Evolutionary conservation across 2,329 filamentous ascomycete genomes (phyloP).

Genomic region (Trichothecium roseum): DNA sequence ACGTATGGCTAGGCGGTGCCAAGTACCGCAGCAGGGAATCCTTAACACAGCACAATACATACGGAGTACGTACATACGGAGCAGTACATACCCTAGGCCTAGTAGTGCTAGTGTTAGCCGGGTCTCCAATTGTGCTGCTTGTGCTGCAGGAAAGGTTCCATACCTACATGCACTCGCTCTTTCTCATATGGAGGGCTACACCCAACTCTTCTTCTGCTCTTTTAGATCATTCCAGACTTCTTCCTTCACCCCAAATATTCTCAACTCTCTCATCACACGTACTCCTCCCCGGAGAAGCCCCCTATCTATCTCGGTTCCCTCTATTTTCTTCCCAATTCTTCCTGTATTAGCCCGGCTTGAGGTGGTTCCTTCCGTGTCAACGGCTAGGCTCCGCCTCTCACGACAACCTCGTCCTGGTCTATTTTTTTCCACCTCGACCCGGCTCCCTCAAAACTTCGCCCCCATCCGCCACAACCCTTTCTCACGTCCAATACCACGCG

Average conservation of each 20-base stretch:
- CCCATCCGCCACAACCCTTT: not conserved
- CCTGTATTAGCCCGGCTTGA: not conserved
- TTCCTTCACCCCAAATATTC: not conserved
- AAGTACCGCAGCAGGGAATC: no score
- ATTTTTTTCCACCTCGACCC: not conserved
- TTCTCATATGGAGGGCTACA: not conserved
- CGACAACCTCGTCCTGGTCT: conserved; percentile 1
- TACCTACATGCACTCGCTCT: no score
- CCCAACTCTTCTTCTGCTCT: conserved; percentile 1
- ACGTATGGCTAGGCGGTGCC: no score
- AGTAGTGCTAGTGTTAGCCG: no score
- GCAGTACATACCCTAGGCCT: no score
- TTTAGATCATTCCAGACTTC: conserved; percentile 2
- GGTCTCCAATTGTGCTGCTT: no score
- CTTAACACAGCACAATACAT: no score
- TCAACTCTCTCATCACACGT: not conserved
- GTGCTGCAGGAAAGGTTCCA: no score
- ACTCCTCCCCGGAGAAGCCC: not conserved
- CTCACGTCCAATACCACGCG: not conserved
- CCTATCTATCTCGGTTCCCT: not conserved
- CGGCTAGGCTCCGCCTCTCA: not conserved
- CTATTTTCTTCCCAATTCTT: no score
- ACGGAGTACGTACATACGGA: no score
- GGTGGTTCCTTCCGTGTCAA: conserved; percentile 2
- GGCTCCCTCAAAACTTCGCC: not conserved